A percentile compares a stretch with the other conserved stretches of the same genome.
phyloP scores from a whole-genome alignment of 2,329 filamentous ascomycete genomes.

The Cordyceps javanica region DNA sequence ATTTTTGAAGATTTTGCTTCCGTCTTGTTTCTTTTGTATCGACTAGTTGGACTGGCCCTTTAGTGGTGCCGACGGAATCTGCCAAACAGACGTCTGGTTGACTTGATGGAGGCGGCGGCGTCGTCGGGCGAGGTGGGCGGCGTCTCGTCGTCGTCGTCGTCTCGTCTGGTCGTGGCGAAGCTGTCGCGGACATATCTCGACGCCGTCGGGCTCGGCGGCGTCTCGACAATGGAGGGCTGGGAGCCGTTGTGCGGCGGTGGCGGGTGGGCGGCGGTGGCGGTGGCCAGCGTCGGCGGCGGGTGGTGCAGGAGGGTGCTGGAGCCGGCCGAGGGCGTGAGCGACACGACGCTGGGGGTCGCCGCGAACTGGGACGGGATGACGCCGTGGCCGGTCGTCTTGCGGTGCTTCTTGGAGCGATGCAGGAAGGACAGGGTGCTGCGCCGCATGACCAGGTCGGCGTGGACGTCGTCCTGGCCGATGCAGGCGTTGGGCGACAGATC shows the following conservation, averaged over 20 bases:
- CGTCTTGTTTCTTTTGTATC: too few relatives aligned
- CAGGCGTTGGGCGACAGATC: constrained; percentile 50
- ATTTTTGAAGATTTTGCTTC: background rate
- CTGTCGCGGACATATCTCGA: constrained; percentile 37
- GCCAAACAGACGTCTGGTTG: constrained; percentile 19
- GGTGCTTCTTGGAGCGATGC: constrained; percentile 31
- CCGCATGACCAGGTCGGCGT: constrained; percentile 34
- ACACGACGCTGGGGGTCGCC: constrained; percentile 27
- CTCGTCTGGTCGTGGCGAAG: constrained; percentile 20
- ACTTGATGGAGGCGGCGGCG: constrained; percentile 23
- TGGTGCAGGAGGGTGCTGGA: constrained; percentile 19
- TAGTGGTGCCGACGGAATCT: constrained; percentile 13
- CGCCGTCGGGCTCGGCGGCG: constrained; percentile 21
- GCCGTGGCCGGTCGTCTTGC: constrained; percentile 41
- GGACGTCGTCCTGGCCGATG: constrained; percentile 49
- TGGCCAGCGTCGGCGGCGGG: background rate
- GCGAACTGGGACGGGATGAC: constrained; percentile 31
- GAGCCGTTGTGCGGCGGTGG: constrained; percentile 8
- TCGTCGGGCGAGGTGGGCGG: constrained; percentile 31
- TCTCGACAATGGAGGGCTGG: constrained; percentile 11
- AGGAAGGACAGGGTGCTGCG: constrained; percentile 41
- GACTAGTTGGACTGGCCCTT: background rate
- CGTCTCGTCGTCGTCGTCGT: constrained; percentile 28
- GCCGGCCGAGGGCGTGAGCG: constrained; percentile 21
- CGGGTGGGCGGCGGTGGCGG: constrained; percentile 15